Percentiles rank a stretch among this genome's conserved stretches.
Conservation (phyloP, 2,329 filamentous ascomycete species). For the Diaporthe citri region DNA sequence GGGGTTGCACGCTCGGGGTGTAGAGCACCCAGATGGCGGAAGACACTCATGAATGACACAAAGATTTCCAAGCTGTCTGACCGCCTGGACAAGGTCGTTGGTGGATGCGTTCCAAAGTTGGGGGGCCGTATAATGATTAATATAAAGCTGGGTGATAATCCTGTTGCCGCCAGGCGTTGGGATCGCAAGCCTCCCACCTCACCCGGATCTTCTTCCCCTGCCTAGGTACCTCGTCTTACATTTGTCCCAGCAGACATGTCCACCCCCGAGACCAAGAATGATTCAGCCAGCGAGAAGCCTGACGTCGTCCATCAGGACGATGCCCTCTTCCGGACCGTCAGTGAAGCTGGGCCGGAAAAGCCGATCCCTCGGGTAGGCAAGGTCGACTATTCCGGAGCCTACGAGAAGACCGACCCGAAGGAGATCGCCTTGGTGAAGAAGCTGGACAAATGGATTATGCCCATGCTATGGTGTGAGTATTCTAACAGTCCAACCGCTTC, state of each 20-base stretch:
- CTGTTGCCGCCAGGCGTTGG: neutral
- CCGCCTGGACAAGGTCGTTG: neutral
- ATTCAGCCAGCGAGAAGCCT: constrained; percentile 11
- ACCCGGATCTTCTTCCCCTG: neutral
- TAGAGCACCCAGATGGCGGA: neutral
- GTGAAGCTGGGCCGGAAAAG: constrained; percentile 26
- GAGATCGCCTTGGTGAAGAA: constrained; percentile 55
- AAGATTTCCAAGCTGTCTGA: neutral
- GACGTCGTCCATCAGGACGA: constrained; percentile 20
- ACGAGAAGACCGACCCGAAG: constrained; percentile 47
- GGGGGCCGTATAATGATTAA: neutral
- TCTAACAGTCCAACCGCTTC: rapidly evolving
- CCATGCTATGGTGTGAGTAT: constrained; percentile 49
- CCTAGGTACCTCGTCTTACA: neutral
- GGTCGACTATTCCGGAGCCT: constrained; percentile 19
- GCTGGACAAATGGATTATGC: constrained; percentile 54
- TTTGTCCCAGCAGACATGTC: constrained; percentile 6
- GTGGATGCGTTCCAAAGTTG: neutral
- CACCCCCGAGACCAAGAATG: neutral
- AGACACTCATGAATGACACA: constrained; percentile 26
- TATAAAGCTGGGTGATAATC: constrained; percentile 16
- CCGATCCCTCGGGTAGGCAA: constrained; percentile 7
- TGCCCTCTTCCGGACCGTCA: constrained; percentile 11
- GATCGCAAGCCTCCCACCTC: neutral
- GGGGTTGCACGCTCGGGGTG: neutral